Percentiles rank a stretch among this genome's conserved stretches.
Evolutionary conservation across 768 basidiomycete species (phyloP).

Genomic region (Auriculariales sp.): DNA sequence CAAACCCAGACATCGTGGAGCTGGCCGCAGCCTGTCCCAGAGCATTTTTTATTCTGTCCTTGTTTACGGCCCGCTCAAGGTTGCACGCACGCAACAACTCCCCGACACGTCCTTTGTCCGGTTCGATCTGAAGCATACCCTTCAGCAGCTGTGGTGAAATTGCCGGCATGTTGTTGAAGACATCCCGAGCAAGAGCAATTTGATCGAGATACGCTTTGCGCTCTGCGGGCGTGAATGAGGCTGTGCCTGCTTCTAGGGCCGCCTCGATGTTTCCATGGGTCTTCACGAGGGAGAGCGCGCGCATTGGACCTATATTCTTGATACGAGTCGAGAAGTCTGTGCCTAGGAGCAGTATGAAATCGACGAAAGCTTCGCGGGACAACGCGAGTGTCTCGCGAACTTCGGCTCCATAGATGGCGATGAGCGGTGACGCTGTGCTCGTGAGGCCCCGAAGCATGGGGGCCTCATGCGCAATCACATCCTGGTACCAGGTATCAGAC

Average conservation of each 20-base stretch:
- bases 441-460: constrained; percentile 72
- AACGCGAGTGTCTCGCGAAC: constrained; percentile 47
- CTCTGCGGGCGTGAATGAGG: constrained; percentile 35
- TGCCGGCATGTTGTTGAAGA: constrained; percentile 55
- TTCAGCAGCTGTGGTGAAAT: constrained; percentile 25
- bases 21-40: neutral
- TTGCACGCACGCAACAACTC: constrained; percentile 35
- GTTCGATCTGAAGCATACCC: constrained; percentile 19
- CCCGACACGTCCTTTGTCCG: constrained; percentile 28
- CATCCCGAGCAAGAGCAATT: constrained; percentile 42
- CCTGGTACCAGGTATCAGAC: constrained; percentile 25
- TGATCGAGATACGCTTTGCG: constrained; percentile 45
- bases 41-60: constrained; percentile 18
- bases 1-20: neutral
- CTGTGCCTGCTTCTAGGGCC: constrained; percentile 33
- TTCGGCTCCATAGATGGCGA: constrained; percentile 46
- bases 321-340: constrained; percentile 86
- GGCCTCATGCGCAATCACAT: constrained; percentile 70
- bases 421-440: constrained; percentile 39
- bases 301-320: constrained; percentile 62
- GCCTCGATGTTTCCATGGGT: constrained; percentile 59
- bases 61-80: constrained; percentile 25
- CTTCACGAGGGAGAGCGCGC: constrained; percentile 64
- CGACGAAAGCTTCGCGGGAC: constrained; percentile 45
- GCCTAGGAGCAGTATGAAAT: constrained; percentile 77